Conservation (phyloP, 2,329 filamentous ascomycete species). For the Aureobasidium leucospermi region DNA sequence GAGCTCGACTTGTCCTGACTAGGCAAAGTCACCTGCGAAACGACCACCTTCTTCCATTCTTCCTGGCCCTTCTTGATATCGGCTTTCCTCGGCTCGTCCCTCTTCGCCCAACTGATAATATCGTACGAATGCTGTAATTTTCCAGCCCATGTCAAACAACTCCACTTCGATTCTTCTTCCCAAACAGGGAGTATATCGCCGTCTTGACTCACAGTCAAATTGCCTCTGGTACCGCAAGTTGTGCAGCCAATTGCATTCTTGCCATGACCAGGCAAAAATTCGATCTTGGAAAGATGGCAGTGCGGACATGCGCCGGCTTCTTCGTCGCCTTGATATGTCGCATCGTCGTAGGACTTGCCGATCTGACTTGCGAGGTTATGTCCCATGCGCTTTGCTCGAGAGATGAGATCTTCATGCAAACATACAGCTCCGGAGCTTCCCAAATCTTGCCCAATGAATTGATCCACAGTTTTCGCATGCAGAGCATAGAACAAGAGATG, state of each 20-base stretch:
- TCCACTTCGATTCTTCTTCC: constrained; percentile 12
- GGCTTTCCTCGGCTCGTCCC: neutral
- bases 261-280: constrained; percentile 1
- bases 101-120: neutral
- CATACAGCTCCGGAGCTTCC: neutral
- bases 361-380: constrained; percentile 14
- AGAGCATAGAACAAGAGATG: constrained; percentile 14
- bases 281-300: constrained; percentile 13
- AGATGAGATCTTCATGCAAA: neutral
- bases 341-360: constrained; percentile 14
- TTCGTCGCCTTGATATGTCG: constrained; percentile 5
- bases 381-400: neutral
- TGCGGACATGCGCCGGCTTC: constrained; percentile 14
- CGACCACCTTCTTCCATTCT: neutral
- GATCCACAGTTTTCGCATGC: constrained; percentile 14
- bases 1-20: neutral
- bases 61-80: neutral
- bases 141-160: neutral
- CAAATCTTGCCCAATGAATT: constrained; percentile 5
- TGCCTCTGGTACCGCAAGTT: constrained; percentile 14
- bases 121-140: neutral
- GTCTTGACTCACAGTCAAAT: neutral
- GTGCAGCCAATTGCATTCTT: constrained; percentile 13
- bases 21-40: neutral
- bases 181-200: constrained; percentile 5